Conservation (phyloP, 2,329 filamentous ascomycete genomes). For the Cryphonectria radicalis region DNA sequence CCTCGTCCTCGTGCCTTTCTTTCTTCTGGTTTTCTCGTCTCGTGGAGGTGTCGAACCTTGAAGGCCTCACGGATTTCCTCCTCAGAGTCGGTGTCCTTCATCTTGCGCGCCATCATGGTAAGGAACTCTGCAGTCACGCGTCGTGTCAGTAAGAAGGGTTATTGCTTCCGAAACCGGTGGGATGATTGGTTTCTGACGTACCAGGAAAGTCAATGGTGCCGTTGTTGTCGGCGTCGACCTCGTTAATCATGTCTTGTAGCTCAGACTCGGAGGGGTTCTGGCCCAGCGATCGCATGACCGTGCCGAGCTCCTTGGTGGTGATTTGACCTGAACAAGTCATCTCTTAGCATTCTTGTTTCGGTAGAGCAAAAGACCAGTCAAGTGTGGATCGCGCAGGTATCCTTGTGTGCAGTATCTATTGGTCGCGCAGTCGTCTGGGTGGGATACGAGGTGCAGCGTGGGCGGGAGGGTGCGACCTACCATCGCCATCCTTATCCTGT, state of each 20-base stretch:
- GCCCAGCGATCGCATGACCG: constrained; percentile 87
- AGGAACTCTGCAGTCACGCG: constrained; percentile 68
- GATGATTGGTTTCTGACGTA: constrained; percentile 47
- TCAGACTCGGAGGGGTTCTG: constrained; percentile 91
- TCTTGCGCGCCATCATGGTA: constrained; percentile 93
- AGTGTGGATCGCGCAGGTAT: neutral
- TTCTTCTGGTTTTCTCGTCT: neutral
- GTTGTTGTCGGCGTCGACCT: constrained; percentile 91
- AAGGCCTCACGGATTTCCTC: constrained; percentile 90
- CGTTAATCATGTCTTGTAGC: constrained; percentile 93
- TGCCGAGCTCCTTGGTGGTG: constrained; percentile 88
- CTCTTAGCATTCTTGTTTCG: constrained; percentile 34
- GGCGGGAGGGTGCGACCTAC: constrained; percentile 53
- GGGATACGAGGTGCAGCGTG: constrained; percentile 15
- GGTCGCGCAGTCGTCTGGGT: constrained; percentile 20
- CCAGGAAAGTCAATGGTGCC: constrained; percentile 91
- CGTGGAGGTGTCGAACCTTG: constrained; percentile 60
- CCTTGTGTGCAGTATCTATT: neutral
- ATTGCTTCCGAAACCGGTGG: neutral
- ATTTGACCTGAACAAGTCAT: constrained; percentile 70
- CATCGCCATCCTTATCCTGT: constrained; percentile 90
- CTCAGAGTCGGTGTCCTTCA: constrained; percentile 92
- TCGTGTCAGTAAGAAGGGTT: constrained; percentile 16
- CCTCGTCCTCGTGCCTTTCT: neutral
- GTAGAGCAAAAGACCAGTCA: neutral